Base-by-base conservation (phyloP, 2,329 filamentous ascomycete species). In the Onygena corvina region DNA sequence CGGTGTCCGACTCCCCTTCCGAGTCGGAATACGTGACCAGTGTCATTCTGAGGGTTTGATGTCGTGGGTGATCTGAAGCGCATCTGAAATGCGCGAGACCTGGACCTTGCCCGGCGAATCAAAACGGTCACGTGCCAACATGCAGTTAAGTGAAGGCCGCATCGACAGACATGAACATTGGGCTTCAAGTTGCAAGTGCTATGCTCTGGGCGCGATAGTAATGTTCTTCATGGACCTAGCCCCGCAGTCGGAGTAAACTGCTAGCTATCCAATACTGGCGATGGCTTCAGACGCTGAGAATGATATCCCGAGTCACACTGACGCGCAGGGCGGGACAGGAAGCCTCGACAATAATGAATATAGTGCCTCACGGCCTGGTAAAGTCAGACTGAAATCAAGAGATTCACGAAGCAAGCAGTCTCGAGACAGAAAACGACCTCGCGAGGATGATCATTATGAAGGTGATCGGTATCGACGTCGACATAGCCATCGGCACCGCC, bases 1-100 rank as follows among this genome's bases (percentile, higher is more conserved):
- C 64, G 47, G 38, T 58, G 52, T n/a, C 62, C 40, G 49, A 60
- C 49, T 85, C 82, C 42, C 66, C 70, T 58, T 84, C 82, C 0
- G 82, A 92, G 63, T 89, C 86, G 3, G 86, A 89, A 60, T 93
- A 94, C 53, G 83, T 81, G 56, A 92, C 86, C 25, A 94, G 72
- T 11, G 77, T 81, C 85, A 92, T 92, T 3, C 21, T 35, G 34
- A 18, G 31, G 21, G 18, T 9, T 40, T 12, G 21, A 9, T 9
- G 12, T 20, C 4, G 3, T 18, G n/a, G 18, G 9, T 40, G 36
- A 5, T 40, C 25, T 18, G 36, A 23, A n/a, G 3, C 4, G 21
- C 18, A 4, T 40, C 7, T n/a, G 36, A 9, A 4, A 21, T 40
- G 18, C 6, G 6, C 7, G 5, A 21, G 36, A 20, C n/a, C n/a